Conservation (phyloP, 306 rosid genomes). For the Bauhinia variegata region DNA sequence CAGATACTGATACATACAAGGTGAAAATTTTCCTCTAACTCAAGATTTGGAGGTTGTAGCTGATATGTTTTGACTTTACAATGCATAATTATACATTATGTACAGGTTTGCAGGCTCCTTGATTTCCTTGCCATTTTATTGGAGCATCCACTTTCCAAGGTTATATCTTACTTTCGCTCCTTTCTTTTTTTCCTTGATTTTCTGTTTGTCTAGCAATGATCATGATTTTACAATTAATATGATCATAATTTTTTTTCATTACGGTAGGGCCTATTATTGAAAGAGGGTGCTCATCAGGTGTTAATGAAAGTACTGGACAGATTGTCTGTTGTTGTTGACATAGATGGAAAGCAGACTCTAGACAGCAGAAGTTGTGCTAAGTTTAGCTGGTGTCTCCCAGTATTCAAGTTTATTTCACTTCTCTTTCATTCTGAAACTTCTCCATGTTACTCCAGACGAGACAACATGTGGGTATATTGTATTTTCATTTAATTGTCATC, state of each 20-base stretch:
- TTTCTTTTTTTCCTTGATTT: constrained; percentile 10
- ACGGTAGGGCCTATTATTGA: constrained; percentile 66
- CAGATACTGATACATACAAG: constrained; percentile 78
- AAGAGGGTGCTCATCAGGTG: constrained; percentile 61
- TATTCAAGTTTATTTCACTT: constrained; percentile 72
- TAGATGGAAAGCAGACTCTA: constrained; percentile 53
- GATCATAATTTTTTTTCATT: constrained; percentile 21
- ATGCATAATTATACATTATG: constrained; percentile 29
- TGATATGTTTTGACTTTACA: constrained; percentile 21
- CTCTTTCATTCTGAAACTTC: constrained; percentile 58
- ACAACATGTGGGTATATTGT: constrained; percentile 63
- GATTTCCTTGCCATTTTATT: constrained; percentile 86
- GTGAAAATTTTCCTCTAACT: constrained; percentile 41
- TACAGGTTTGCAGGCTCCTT: constrained; percentile 84
- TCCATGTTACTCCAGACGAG: constrained; percentile 41
- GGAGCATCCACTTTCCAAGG: constrained; percentile 97
- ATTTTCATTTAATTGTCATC: constrained; percentile 19
- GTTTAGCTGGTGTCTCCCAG: constrained; percentile 76
- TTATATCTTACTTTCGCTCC: constrained; percentile 23
- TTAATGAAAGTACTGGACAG: constrained; percentile 65
- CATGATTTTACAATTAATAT: constrained; percentile 13
- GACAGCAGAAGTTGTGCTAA: constrained; percentile 58
- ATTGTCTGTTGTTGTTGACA: constrained; percentile 56
- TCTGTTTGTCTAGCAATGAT: constrained; percentile 16
- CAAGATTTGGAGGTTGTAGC: constrained; percentile 16